Evolutionary conservation across 805 yeast genomes (phyloP).

Genomic region (Pichia kluyveri): DNA sequence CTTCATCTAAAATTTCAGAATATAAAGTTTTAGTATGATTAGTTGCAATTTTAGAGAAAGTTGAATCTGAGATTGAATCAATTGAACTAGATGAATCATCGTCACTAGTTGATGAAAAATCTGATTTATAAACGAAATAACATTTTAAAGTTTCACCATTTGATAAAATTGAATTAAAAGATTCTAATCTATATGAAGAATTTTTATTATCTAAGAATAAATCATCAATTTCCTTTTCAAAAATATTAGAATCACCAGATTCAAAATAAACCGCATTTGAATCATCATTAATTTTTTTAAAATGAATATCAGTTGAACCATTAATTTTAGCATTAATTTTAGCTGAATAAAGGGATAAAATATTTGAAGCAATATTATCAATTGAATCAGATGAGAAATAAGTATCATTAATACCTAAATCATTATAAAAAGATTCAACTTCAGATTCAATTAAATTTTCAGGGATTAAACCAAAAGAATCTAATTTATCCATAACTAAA

Average conservation of each 20-base stretch:
- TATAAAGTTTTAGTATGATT: slow-evolving; percentile 72
- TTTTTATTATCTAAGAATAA: slow-evolving; percentile 51
- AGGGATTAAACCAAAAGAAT: slow-evolving; percentile 82
- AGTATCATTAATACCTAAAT: slow-evolving; percentile 84
- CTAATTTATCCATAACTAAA: slow-evolving; percentile 71
- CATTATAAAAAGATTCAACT: slow-evolving; percentile 81
- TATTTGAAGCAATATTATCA: slow-evolving; percentile 70
- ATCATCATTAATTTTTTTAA: slow-evolving; percentile 65
- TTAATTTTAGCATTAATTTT: slow-evolving; percentile 78
- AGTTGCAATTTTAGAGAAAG: slow-evolving; percentile 72
- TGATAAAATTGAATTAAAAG: slow-evolving; percentile 59
- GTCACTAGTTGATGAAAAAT: slow-evolving; percentile 13
- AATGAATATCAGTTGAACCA: slow-evolving; percentile 46
- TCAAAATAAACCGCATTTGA: slow-evolving; percentile 92
- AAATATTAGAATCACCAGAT: slow-evolving; percentile 41
- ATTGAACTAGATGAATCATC: slow-evolving; percentile 21
- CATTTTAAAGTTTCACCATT: slow-evolving; percentile 44
- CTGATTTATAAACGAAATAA: slow-evolving; percentile 76
- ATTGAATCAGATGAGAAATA: slow-evolving; percentile 84
- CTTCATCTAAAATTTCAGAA: slow-evolving; percentile 59
- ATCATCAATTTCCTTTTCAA: slow-evolving; percentile 75
- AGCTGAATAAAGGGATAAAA: slow-evolving; percentile 84
- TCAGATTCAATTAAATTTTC: slow-evolving; percentile 78
- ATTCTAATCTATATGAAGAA: slow-evolving; percentile 60
- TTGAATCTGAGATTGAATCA: slow-evolving; percentile 63